phyloP scores from a whole-genome alignment of 495 filamentous ascomycete species.

The Aspergillus carlsbadensis region DNA sequence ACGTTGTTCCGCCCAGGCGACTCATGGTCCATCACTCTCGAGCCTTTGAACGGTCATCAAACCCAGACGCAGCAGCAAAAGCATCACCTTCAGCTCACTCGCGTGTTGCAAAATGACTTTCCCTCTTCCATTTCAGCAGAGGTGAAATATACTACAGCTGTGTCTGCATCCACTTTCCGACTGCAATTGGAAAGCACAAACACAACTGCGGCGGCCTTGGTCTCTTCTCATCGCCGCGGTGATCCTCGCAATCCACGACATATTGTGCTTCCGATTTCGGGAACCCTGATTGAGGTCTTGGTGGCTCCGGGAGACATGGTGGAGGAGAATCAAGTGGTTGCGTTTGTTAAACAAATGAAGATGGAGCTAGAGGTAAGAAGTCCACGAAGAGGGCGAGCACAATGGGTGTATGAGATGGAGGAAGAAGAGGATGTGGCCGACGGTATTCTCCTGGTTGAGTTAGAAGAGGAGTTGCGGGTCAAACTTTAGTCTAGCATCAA shows the following conservation, averaged over 20 bases:
- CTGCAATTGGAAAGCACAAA: conserved; percentile 48
- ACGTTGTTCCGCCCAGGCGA: conserved; percentile 55
- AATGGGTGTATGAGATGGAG: conserved; percentile 57
- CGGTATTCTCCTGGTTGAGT: conserved; percentile 53
- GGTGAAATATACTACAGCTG: conserved; percentile 51
- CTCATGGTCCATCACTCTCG: conserved; percentile 53
- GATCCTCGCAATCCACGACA: conserved; percentile 52
- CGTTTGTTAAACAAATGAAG: conserved; percentile 66
- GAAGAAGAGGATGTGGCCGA: conserved; percentile 60
- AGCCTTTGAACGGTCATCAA: conserved; percentile 23
- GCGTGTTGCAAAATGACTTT: conserved; percentile 58
- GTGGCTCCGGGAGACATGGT: conserved; percentile 55
- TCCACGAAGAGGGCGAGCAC: conserved; percentile 45
- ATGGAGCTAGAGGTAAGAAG: conserved; percentile 63
- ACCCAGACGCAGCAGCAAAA: conserved; percentile 18
- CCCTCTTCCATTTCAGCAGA: conserved; percentile 53
- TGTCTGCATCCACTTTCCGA: conserved; percentile 36
- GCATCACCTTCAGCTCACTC: conserved; percentile 52
- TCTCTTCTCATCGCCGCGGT: conserved; percentile 51
- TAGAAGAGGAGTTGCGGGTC: conserved; percentile 40
- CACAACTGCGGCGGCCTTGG: conserved; percentile 46
- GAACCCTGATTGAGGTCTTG: conserved; percentile 57
- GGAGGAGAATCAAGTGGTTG: conserved; percentile 53
- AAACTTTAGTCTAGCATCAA: conserved; percentile 23
- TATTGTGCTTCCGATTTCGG: conserved; percentile 56